Evolutionary conservation across 2,329 filamentous ascomycete species (phyloP).

Genomic region (Penicillium griseofulvum): DNA sequence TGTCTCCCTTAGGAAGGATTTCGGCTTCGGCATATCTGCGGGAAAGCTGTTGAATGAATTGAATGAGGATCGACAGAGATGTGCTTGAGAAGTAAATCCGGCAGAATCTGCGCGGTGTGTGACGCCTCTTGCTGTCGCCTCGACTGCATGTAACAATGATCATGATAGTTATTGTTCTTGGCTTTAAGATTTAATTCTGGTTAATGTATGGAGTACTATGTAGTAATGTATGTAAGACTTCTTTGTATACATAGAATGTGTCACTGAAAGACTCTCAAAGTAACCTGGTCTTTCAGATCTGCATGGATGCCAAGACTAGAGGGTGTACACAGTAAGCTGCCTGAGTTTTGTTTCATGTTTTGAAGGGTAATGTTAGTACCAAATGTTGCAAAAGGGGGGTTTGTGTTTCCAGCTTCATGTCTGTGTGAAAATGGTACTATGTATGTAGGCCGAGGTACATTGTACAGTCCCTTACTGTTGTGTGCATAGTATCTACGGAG

Average conservation of each 20-base stretch:
- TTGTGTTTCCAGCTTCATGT: neutral
- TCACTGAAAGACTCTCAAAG: neutral
- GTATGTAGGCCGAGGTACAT: neutral
- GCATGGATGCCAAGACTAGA: neutral
- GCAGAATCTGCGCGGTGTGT: slow-evolving; percentile 11
- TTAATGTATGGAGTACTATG: neutral
- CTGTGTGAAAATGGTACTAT: neutral
- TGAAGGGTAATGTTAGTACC: too few relatives aligned
- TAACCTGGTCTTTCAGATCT: neutral
- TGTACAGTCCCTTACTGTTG: neutral
- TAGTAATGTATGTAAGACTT: too few relatives aligned
- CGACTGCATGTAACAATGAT: neutral
- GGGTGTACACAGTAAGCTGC: neutral
- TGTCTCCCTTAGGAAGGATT: slow-evolving; percentile 41
- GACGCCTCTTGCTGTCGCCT: neutral
- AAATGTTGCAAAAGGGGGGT: neutral
- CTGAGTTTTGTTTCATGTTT: neutral
- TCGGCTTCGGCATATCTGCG: slow-evolving; percentile 40
- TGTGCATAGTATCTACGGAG: neutral
- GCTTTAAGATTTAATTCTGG: neutral
- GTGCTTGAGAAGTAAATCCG: slow-evolving; percentile 4
- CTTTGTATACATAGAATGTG: neutral
- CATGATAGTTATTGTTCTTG: neutral
- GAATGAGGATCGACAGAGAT: neutral
- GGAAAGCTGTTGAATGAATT: neutral